Percentiles rank a stretch among this genome's conserved stretches.
Conservation (phyloP, 345 rosid species). For the Sonneratia caseolaris region DNA sequence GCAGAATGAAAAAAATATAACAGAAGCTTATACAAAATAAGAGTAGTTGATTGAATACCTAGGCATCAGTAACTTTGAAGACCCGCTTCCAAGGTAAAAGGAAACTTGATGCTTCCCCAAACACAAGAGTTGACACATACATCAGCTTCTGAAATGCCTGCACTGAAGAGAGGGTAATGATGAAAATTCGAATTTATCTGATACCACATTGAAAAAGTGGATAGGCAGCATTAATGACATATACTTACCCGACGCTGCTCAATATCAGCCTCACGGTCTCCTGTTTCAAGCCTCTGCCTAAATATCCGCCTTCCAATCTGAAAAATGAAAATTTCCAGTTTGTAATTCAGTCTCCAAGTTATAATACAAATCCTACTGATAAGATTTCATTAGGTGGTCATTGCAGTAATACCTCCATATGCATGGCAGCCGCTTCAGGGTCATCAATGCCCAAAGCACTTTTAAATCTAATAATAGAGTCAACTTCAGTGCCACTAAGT, state of each 20-base stretch:
- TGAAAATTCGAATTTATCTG: conserved; percentile 9
- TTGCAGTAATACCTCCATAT: conserved; percentile 65
- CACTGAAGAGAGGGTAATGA: conserved; percentile 50
- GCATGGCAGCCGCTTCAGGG: conserved; percentile 94
- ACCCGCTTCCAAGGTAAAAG: conserved; percentile 99
- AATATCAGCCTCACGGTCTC: conserved; percentile 77
- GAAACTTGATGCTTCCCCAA: conserved; percentile 91
- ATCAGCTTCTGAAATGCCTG: conserved; percentile 98
- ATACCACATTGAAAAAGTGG: not conserved
- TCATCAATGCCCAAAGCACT: conserved; percentile 84
- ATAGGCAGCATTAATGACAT: conserved; percentile 9
- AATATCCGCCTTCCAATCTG: conserved; percentile 85
- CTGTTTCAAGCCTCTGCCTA: conserved; percentile 98
- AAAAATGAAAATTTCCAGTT: not conserved
- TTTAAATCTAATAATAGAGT: conserved; percentile 61
- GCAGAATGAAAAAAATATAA: not conserved
- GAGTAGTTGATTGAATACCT: conserved; percentile 36
- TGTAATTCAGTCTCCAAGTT: not conserved
- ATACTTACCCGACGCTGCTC: conserved; percentile 83
- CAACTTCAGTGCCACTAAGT: conserved; percentile 83
- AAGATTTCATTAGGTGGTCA: conserved; percentile 5
- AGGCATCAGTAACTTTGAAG: conserved; percentile 87
- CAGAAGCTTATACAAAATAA: not conserved
- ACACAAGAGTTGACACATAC: conserved; percentile 87
- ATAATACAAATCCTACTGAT: not conserved